Evolutionary conservation across 2,329 filamentous ascomycete species (phyloP), one percentile per base, ranked within the genome.

Genomic region (Bertia moriformis): DNA sequence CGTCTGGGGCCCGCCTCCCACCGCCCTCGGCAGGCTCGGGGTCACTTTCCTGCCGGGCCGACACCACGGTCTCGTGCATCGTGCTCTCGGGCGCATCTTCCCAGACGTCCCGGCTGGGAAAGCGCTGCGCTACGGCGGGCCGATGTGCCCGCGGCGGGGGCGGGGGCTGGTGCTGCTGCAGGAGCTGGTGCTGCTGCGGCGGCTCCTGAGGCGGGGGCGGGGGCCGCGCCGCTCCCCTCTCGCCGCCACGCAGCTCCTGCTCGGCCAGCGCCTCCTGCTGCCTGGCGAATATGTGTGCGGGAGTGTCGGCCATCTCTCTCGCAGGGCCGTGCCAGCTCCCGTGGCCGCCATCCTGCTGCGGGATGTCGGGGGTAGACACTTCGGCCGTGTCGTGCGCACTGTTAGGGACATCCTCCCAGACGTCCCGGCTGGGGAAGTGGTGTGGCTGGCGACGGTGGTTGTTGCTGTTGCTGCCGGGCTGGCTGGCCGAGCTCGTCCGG

Each of bases 321-420:
- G 19, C 59, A 56, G 0, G 53, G 44, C 4, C 61, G 44, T 41
- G 61, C 15, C 10, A 38, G 44, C 42, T n/a, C 49, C 42, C 3
- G 43, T 48, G 4, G 51, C 49, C 15, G 10, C 7, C 14, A 51
- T 53, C 43, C 51, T 52, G 87, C n/a, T n/a, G n/a, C n/a, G n/a
- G n/a, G n/a, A n/a, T n/a, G n/a, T n/a, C n/a, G n/a, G n/a, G n/a
- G 0, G 85, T 91, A 2, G 81, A 84, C 4, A 96, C 89, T 43
- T 84, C 87, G 3, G 88, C 78, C 22, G 74, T 79, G 51, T 72
- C 76, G 51, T 91, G 78, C 39, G 85, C 67, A 58, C 87, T 94
- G 52, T 78, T 82, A 3, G 91, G 91, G 0, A 86, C 81, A 55
- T 98, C 93, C 62, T 98, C 91, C 91, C 91, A 98, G 30, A 96